Evolutionary conservation across 495 filamentous ascomycete species (phyloP), one percentile per base, ranked within the genome.

Genomic region (Neurospora sp.): DNA sequence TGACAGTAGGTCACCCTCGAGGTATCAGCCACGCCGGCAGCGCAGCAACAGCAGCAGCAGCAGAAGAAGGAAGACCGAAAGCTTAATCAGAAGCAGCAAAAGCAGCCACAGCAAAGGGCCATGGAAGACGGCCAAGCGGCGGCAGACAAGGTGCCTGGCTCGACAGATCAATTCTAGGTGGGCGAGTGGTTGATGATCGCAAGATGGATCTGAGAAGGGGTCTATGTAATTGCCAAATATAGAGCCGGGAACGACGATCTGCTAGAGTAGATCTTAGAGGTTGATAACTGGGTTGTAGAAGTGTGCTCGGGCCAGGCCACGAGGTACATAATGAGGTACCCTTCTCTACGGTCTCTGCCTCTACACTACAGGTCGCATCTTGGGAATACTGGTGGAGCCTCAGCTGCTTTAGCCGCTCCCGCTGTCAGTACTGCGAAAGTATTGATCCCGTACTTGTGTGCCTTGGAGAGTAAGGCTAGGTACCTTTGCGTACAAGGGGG

Each of bases 1-100:
- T 21, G 34, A 19, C 9, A 6, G 69, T 1, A 82, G 78, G 78
- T 79, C 21, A 79, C 84, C 42, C 74, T 86, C 21, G 84, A 84
- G 59, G 74, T 86, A 17, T 73, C 72, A 70, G 76, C 78, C 74
- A 71, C 75, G 40, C 79, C 75, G 28, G 28, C 28, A 66, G 54
- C 28, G 13, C 54, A 62, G 54, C 54, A 59, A 13, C 48, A 62
- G 54, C 45, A 48, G 43, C 74, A 71, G n/a, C 74, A 71, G 5
- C 69, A 72, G 34, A 62, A 40, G 36, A 69, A 72, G 37, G 43
- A 74, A 72, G 42, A 70, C 38, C 43, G 48, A 71, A 13, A 17
- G 21, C 21, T 39, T 17, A 19, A 39, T 28, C 13, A 19, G 15
- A 59, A 70, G 19, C 71, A 24, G 59, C 59, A 38, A 72, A 31